Base-by-base conservation (phyloP, 257 asterid genomes). In the Scutellaria baicalensis region DNA sequence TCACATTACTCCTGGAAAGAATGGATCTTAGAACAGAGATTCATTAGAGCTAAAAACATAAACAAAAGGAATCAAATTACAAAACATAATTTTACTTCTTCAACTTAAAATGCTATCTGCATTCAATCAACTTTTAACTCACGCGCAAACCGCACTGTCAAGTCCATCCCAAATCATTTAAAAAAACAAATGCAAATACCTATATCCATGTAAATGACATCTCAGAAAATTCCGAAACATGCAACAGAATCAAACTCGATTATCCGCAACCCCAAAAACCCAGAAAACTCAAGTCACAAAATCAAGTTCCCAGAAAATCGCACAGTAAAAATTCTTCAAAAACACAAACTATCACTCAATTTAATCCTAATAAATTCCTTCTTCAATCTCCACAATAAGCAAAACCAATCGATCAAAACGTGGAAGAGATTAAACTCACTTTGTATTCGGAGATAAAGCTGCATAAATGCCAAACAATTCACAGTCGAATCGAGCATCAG, bases 211-310 rank as follows among this genome's bases (percentile, higher is more conserved):
- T 13, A 21, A 52, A n/a, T 5, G 21, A 43, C 14, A 44, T 45
- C n/a, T 14, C 45, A 23, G 13, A n/a, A 23, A 59, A 57, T 13
- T 44, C 38, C 59, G 6, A 49, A 45, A 18, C 43, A 52, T 42
- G 54, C 64, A 61, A 47, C 75, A 61, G 27, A 51, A 59, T 67
- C 58, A 42, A 13, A 43, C 57, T 60, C 56, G 52, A 61, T 5
- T 10, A 21, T 42, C 43, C 8, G 54, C 31, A 75, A 61, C n/a
- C n/a, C n/a, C n/a, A n/a, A n/a, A n/a, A n/a, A 10, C 50, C 44
- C 62, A 63, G 18, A 62, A 23, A 33, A 9, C 0, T 40, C 69
- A 14, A 55, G 33, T 14, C 68, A 52, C 14, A 43, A 35, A 76
- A 44, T 35, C 54, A 62, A 14, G 21, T 47, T 58, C 36, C 57